Evolutionary conservation across 2,329 filamentous ascomycete species (phyloP), one percentile per base, ranked within the genome.

Genomic region (Parastagonospora avenae): DNA sequence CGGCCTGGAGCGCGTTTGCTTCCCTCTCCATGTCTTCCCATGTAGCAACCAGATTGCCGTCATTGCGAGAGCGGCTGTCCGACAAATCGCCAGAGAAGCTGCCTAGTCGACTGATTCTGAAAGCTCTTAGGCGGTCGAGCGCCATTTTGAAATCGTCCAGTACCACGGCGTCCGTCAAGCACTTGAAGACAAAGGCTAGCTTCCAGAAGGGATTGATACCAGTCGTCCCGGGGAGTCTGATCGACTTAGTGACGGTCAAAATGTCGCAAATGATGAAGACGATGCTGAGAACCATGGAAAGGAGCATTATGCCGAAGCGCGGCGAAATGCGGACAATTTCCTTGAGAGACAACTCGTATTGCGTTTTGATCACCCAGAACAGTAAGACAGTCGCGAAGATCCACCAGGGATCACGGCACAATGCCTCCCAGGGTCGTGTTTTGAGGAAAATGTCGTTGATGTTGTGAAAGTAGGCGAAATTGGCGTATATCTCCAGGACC

Each of bases 201-300:
- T 83, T 85, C 85, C 85, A 87, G 66, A 86, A 87, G 0, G 85
- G 85, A 61, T 87, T 85, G 60, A 87, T 82, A n/a, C 83, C 83
- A 7, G 81, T 81, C 0, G 76, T 72, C 4, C 64, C 63, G 3
- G 58, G 41, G 4, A 68, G 59, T 14, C 62, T 63, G 19, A 85
- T 75, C 0, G 75, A 80, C 3, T 74, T 72, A 0, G 84, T 82
- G 0, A 87, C 85, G 8, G 83, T 81, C 12, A 83, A 75, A 10
- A 86, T 80, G 60, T 89, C 86, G 47, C 86, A 65, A 15, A 86
- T 62, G 47, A 87, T 82, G 64, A 88, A 88, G 24, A 78, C 65
- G 36, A 88, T 79, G 35, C 81, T 84, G 35, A 88, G 63, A 24
- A 81, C 65, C 85, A 88, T 88, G 31, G 83, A 78, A 1, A 75